These are phyloP conservation scores for Fusarium pseudograminearum DNA, from an alignment of 2,329 filamentous ascomycete species.

Conservation along the genomic window DNA sequence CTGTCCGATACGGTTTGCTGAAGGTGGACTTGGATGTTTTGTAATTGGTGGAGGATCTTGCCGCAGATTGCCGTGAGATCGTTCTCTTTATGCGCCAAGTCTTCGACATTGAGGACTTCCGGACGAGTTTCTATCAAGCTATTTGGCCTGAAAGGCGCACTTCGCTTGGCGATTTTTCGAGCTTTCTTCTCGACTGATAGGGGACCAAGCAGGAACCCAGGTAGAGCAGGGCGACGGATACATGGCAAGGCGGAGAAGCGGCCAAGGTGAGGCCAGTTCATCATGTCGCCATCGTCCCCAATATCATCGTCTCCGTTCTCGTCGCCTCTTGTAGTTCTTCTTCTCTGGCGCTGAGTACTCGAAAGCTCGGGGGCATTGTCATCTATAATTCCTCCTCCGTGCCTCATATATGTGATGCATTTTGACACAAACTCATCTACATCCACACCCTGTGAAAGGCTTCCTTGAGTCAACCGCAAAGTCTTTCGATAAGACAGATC, in stretches of 20 bases:
- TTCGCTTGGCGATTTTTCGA: slow-evolving; percentile 77
- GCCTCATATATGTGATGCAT: slow-evolving; percentile 87
- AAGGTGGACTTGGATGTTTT: slow-evolving; percentile 59
- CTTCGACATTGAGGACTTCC: slow-evolving; percentile 78
- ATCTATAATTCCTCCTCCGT: slow-evolving; percentile 67
- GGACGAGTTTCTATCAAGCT: slow-evolving; percentile 79
- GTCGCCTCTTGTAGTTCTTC: slow-evolving; percentile 55
- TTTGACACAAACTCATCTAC: slow-evolving; percentile 93
- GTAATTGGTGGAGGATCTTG: slow-evolving; percentile 76
- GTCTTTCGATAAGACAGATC: slow-evolving; percentile 86
- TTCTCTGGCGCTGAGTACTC: slow-evolving; percentile 61
- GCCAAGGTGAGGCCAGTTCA: slow-evolving; percentile 90
- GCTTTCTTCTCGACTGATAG: slow-evolving; percentile 88
- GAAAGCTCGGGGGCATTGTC: slow-evolving; percentile 64
- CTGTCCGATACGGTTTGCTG: slow-evolving; percentile 60
- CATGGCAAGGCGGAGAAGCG: slow-evolving; percentile 79
- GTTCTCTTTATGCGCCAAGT: slow-evolving; percentile 81
- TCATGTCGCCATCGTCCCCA: slow-evolving; percentile 79
- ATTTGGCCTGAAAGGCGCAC: slow-evolving; percentile 75
- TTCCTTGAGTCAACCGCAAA: slow-evolving; percentile 78
- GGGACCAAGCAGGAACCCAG: slow-evolving; percentile 88
- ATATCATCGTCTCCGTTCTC: slow-evolving; percentile 69
- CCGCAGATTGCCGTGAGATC: slow-evolving; percentile 83
- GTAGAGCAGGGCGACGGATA: slow-evolving; percentile 79
- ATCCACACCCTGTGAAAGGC: slow-evolving; percentile 80